phyloP scores from a whole-genome alignment of 345 rosid species.

The Syzygium grande region DNA sequence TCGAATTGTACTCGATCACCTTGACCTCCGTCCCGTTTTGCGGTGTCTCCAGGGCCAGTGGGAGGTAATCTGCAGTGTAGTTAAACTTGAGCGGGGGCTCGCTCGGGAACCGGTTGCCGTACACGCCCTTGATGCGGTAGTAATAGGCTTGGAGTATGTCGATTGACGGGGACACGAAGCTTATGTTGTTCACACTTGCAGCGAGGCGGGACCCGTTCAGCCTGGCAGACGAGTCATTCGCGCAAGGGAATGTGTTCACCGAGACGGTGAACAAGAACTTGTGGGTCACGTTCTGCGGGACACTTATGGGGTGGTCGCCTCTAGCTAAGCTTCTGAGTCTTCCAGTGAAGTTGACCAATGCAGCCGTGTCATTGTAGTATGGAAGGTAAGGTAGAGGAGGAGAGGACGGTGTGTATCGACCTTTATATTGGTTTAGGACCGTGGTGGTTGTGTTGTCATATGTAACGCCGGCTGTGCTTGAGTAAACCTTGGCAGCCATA shows the following conservation, averaged over 20 bases:
- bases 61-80: constrained; percentile 2
- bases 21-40: constrained; percentile 11
- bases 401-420: constrained; percentile 3
- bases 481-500: constrained; percentile 48
- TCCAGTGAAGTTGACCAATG: constrained; percentile 13
- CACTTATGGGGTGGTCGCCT: constrained; percentile 8
- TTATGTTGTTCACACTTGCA: constrained; percentile 7
- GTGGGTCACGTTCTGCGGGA: constrained; percentile 25
- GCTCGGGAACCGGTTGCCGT: neutral
- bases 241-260: constrained; percentile 15
- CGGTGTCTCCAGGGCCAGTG: neutral
- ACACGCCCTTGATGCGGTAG: neutral
- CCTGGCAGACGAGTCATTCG: constrained; percentile 5
- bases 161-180: neutral
- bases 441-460: constrained; percentile 29
- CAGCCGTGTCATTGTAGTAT: constrained; percentile 17
- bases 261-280: constrained; percentile 27
- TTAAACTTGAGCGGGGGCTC: constrained; percentile 3
- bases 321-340: constrained; percentile 11
- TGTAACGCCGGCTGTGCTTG: neutral
- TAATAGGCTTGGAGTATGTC: constrained; percentile 9
- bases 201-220: neutral
- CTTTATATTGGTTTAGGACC: constrained; percentile 28
- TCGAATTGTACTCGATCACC: constrained; percentile 6
- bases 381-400: constrained; percentile 36